phyloP scores from a whole-genome alignment of 1,139 yeast genomes.

The Blastobotrys arbuscula region DNA sequence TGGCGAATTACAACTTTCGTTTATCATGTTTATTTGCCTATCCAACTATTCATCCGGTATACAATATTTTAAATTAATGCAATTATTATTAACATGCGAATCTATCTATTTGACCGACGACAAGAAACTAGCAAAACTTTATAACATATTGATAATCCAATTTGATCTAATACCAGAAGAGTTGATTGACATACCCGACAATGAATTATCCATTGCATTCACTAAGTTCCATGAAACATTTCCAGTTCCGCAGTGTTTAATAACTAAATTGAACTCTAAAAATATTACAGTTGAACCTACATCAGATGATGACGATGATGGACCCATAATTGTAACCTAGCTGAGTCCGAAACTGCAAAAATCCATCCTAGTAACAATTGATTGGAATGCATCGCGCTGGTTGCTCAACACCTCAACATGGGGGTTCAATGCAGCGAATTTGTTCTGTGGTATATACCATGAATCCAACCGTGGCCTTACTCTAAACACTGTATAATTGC shows the following conservation, averaged over 20 bases:
- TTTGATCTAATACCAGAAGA: neutral
- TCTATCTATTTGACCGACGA: neutral
- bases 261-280: neutral
- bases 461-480: neutral
- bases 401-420: neutral
- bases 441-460: neutral
- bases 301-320: neutral
- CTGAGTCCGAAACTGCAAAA: neutral
- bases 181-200: neutral
- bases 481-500: neutral
- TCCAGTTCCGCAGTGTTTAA: neutral
- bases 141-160: neutral
- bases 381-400: neutral
- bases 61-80: conserved; percentile 42
- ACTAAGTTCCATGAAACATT: neutral
- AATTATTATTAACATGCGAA: conserved; percentile 33
- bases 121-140: neutral
- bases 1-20: conserved; percentile 42
- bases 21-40: conserved; percentile 35
- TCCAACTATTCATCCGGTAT: conserved; percentile 43
- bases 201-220: neutral
- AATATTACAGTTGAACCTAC: neutral
- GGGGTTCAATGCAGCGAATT: neutral
- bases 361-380: neutral
- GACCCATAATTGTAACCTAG: neutral